phyloP scores from a whole-genome alignment of 1,139 yeast genomes.

The Kodamaea plutei region DNA sequence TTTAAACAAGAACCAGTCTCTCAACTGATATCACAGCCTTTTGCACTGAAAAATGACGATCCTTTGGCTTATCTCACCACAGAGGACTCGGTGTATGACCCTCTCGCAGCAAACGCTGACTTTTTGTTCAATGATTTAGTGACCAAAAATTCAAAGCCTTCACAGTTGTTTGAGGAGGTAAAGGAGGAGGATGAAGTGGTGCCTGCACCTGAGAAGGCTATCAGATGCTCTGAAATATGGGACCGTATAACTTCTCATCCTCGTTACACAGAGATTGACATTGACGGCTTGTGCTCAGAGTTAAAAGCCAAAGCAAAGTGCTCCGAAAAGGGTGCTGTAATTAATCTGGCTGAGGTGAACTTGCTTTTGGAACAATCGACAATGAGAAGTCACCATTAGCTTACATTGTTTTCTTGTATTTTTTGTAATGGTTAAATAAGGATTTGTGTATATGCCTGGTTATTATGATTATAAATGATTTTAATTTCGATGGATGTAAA shows the following conservation, averaged over 20 bases:
- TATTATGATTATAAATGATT: no score
- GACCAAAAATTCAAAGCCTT: background rate
- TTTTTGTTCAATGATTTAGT: slow-evolving; percentile 40
- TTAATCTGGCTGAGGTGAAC: slow-evolving; percentile 75
- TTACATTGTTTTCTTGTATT: no score
- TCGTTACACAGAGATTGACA: slow-evolving; percentile 84
- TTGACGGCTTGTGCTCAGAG: slow-evolving; percentile 87
- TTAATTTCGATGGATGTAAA: no score
- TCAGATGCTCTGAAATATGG: slow-evolving; percentile 92
- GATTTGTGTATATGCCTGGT: no score
- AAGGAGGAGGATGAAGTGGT: slow-evolving; percentile 37
- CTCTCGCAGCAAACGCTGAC: slow-evolving; percentile 34
- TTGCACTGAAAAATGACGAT: slow-evolving; percentile 19
- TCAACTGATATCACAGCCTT: slow-evolving; percentile 1
- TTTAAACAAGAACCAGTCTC: background rate
- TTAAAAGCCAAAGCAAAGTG: slow-evolving; percentile 93
- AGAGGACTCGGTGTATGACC: slow-evolving; percentile 70
- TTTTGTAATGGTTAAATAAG: no score
- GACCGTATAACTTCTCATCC: slow-evolving; percentile 94
- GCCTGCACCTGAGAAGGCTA: slow-evolving; percentile 48
- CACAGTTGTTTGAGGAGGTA: slow-evolving; percentile 2
- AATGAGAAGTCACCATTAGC: slow-evolving; percentile 13
- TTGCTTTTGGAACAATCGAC: slow-evolving; percentile 48
- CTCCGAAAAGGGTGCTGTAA: slow-evolving; percentile 85
- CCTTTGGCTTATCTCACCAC: slow-evolving; percentile 43